Evolutionary conservation across 2,329 filamentous ascomycete genomes (phyloP).

Genomic region (Fusarium sp.): DNA sequence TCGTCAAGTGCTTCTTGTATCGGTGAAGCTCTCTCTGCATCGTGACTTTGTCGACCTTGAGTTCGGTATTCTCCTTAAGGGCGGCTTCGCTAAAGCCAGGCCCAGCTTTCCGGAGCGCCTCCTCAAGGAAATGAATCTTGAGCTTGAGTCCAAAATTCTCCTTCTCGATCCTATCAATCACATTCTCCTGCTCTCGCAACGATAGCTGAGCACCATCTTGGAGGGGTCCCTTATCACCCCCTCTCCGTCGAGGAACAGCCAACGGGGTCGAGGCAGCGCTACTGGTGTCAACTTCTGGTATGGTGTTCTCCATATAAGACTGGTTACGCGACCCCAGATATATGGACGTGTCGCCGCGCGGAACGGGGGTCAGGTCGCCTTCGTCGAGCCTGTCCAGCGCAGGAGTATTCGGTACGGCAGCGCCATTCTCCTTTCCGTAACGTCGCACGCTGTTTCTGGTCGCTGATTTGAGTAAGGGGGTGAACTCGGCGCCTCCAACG

Average conservation of each 20-base stretch:
- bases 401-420: constrained; percentile 73
- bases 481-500: constrained; percentile 83
- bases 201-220: constrained; percentile 92
- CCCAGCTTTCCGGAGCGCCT: constrained; percentile 86
- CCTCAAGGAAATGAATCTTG: constrained; percentile 96
- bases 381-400: constrained; percentile 73
- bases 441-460: constrained; percentile 76
- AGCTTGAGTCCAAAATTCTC: constrained; percentile 98
- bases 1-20: constrained; percentile 84
- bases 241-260: constrained; percentile 72
- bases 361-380: constrained; percentile 79
- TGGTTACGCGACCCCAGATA: constrained; percentile 74
- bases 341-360: constrained; percentile 77
- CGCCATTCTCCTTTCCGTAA: constrained; percentile 71
- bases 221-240: constrained; percentile 73
- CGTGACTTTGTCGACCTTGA: constrained; percentile 92
- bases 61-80: constrained; percentile 92
- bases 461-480: constrained; percentile 87
- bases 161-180: constrained; percentile 96
- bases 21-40: constrained; percentile 88
- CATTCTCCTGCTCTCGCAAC: constrained; percentile 91
- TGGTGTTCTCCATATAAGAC: constrained; percentile 73
- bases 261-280: constrained; percentile 87
- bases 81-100: constrained; percentile 90
- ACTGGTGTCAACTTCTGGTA: constrained; percentile 80